phyloP scores from a whole-genome alignment of 1,284 basidiomycete species.

The Cryptococcus depauperatus region DNA sequence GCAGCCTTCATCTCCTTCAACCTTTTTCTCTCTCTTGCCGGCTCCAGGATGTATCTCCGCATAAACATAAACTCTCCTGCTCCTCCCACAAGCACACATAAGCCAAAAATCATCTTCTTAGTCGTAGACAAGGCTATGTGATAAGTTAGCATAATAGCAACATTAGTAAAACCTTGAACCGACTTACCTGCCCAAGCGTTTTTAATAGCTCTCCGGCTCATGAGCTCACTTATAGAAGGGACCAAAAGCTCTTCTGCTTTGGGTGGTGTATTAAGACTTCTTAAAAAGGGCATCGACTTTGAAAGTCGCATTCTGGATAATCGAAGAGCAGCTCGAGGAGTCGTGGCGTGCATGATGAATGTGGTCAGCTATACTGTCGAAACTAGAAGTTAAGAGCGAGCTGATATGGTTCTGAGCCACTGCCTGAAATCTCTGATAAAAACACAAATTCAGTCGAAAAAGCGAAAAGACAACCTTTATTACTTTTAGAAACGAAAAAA shows the following conservation, averaged over 20 bases:
- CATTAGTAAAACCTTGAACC: background rate
- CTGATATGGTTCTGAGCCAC: too few species aligned
- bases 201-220: background rate
- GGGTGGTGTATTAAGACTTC: too few species aligned
- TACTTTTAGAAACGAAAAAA: too few species aligned
- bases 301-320: too few species aligned
- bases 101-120: background rate
- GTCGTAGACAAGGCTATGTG: background rate
- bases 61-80: background rate
- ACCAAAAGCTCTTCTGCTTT: background rate
- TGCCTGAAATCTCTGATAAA: too few species aligned
- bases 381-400: too few species aligned
- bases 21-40: conserved; percentile 1
- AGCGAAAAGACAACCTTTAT: too few species aligned
- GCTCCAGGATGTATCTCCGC: conserved; percentile 1
- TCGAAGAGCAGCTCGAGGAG: too few species aligned
- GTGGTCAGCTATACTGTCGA: too few species aligned
- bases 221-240: background rate
- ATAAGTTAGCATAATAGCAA: background rate
- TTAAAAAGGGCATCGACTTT: too few species aligned
- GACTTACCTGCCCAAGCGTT: conserved; percentile 1
- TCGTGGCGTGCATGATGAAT: too few species aligned
- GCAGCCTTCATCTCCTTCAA: background rate
- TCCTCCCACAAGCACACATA: background rate
- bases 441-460: too few species aligned